Base-by-base conservation (phyloP, 1,284 basidiomycete species). In the Trametes hirsuta region DNA sequence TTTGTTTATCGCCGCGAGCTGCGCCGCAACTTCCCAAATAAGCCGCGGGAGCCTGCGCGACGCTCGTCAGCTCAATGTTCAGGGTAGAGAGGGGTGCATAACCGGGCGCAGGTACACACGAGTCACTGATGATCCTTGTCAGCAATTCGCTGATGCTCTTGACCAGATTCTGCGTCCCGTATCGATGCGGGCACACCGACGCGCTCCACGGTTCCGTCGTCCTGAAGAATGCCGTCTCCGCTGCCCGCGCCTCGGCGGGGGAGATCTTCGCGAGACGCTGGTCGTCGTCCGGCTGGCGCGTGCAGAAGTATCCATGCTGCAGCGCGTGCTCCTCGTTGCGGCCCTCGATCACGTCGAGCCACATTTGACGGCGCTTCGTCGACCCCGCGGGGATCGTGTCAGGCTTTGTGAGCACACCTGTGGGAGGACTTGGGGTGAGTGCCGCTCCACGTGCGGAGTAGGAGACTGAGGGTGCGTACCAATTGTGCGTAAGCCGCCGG, bases 361-460 rank as follows among this genome's bases (percentile, higher is more conserved):
- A 88, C 41, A 66, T 61, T 25, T 74, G 61, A 11, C 71, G 79
- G 4, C 75, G 49, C 47, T 76, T 78, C 14, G 74, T 77, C 0
- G 80, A 78, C 10, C 84, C 84, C 0, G 68, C 42, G 1, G 75
- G 71, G 1, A 88, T 71, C 4, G 73, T 77, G 52, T 90, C 87
- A 0, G 87, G 84, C 62, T 90, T 89, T 0, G 87, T 89, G n/a
- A 88, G 73, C 0, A 89, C 79, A n/a, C 83, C 85, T 87, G 47
- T 9, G 12, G n/a, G 24, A n/a, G n/a, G 35, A 24, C 10, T 9
- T 2, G 21, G 22, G 18, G 34, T 37, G 52, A 36, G 42, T 24
- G 42, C 25, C 5, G 25, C 24, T 12, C 6, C 30, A 37, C 3
- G 35, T 21, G 36, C 49, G 35, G 44, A 15, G 21, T 12, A 22